Percentiles rank a stretch among this genome's conserved stretches.
Conservation (phyloP, 2,329 filamentous ascomycete species). For the Camillea tinctor region DNA sequence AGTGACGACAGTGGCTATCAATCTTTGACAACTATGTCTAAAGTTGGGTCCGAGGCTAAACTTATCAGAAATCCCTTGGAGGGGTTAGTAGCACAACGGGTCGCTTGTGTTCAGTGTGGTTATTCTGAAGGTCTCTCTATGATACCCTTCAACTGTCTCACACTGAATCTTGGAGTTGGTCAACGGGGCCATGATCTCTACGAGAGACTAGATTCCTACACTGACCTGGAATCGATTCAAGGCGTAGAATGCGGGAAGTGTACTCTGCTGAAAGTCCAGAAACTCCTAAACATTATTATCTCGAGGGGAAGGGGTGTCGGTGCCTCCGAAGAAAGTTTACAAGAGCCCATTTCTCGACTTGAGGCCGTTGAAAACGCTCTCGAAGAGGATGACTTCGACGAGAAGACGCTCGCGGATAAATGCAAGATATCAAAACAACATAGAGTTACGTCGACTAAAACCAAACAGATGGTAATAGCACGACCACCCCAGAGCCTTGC, state of each 20-base stretch:
- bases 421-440: constrained; percentile 67
- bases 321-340: constrained; percentile 48
- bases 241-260: constrained; percentile 92
- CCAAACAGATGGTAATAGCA: constrained; percentile 83
- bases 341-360: constrained; percentile 56
- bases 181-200: constrained; percentile 66
- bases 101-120: constrained; percentile 82
- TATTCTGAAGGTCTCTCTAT: constrained; percentile 85
- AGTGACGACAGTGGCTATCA: constrained; percentile 60
- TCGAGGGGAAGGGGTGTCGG: constrained; percentile 37
- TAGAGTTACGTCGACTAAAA: constrained; percentile 77
- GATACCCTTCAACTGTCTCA: constrained; percentile 92
- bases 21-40: constrained; percentile 41
- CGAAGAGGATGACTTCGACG: constrained; percentile 77
- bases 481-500: constrained; percentile 77
- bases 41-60: constrained; percentile 36
- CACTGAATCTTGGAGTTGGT: constrained; percentile 71
- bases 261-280: constrained; percentile 64
- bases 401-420: constrained; percentile 59
- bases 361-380: constrained; percentile 67
- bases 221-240: constrained; percentile 78
- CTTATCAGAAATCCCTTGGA: constrained; percentile 74
- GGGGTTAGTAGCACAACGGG: constrained; percentile 81
- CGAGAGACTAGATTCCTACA: constrained; percentile 81
- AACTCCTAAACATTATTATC: constrained; percentile 47